Evolutionary conservation across 75 land plant genomes (phyloP).

Genomic region (Pinus tabuliformis): DNA sequence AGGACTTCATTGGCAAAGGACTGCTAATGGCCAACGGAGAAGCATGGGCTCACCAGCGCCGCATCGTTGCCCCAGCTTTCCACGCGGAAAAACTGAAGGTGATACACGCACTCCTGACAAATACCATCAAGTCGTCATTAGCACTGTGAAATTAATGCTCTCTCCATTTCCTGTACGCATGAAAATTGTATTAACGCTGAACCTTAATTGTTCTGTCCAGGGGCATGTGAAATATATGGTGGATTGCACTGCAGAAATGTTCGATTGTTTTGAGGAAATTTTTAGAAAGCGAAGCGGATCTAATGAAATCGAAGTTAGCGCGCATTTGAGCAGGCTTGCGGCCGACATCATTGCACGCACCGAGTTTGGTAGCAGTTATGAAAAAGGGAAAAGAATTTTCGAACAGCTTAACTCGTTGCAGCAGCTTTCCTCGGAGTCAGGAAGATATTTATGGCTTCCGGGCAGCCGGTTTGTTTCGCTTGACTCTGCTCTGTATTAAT

Average conservation of each 20-base stretch:
- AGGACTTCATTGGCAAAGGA: constrained; percentile 62
- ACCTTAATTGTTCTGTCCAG: too few relatives aligned
- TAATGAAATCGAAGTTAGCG: constrained; percentile 35
- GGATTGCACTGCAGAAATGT: background rate
- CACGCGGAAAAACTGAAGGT: constrained; percentile 80
- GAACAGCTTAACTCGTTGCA: constrained; percentile 58
- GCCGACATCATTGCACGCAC: constrained; percentile 78
- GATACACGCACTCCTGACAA: too few relatives aligned
- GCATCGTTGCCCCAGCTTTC: constrained; percentile 65
- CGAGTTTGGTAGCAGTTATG: constrained; percentile 74
- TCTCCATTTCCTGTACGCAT: too few relatives aligned
- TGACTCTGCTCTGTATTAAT: too few relatives aligned
- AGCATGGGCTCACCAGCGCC: constrained; percentile 65
- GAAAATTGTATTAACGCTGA: too few relatives aligned
- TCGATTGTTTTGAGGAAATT: background rate
- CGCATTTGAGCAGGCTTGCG: constrained; percentile 51
- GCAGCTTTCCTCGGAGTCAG: constrained; percentile 49
- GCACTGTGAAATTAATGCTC: too few relatives aligned
- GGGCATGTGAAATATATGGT: background rate
- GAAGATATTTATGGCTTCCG: constrained; percentile 63
- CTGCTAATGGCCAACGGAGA: constrained; percentile 59
- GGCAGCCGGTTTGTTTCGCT: constrained; percentile 54
- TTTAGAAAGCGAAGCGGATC: background rate
- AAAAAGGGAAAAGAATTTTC: constrained; percentile 75
- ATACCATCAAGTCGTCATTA: too few relatives aligned